Conservation (phyloP, 208 protist genomes). For the Trypanosoma grayi region DNA sequence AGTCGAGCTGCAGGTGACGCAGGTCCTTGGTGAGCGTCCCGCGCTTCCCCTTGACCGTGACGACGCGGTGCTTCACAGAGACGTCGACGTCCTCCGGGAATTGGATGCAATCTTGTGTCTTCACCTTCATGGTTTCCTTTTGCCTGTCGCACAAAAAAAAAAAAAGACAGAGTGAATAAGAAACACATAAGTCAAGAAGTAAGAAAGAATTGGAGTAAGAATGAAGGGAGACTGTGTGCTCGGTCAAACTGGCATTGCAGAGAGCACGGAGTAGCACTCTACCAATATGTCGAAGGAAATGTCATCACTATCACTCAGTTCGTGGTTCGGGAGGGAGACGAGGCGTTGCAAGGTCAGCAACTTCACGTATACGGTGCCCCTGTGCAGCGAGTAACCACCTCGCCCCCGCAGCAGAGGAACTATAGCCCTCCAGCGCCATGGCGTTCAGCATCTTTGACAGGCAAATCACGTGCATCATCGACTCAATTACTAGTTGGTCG, state of each 20-base stretch:
- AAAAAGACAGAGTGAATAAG: slow-evolving; percentile 13
- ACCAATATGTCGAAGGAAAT: too few relatives aligned
- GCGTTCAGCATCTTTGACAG: slow-evolving; percentile 17
- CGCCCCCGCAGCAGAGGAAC: neutral
- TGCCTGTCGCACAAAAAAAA: slow-evolving; percentile 13
- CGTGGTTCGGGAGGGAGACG: neutral
- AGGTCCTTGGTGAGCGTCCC: slow-evolving; percentile 95
- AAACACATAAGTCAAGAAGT: neutral
- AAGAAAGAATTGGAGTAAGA: neutral
- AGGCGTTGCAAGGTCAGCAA: neutral
- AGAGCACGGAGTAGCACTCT: neutral
- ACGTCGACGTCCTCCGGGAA: slow-evolving; percentile 75
- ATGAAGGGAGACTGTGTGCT: too few relatives aligned
- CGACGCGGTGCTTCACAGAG: slow-evolving; percentile 63
- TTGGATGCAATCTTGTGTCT: slow-evolving; percentile 49
- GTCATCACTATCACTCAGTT: neutral
- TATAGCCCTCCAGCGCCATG: neutral
- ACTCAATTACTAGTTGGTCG: slow-evolving; percentile 16
- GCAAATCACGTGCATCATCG: slow-evolving; percentile 10
- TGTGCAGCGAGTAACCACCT: neutral
- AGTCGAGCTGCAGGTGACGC: slow-evolving; percentile 91
- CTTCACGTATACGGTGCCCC: neutral
- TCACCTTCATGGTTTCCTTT: slow-evolving; percentile 62
- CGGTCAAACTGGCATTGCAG: neutral
- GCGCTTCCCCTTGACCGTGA: slow-evolving; percentile 95